Conservation (phyloP, 2,329 filamentous ascomycete species). For the Xylariaceae sp. region DNA sequence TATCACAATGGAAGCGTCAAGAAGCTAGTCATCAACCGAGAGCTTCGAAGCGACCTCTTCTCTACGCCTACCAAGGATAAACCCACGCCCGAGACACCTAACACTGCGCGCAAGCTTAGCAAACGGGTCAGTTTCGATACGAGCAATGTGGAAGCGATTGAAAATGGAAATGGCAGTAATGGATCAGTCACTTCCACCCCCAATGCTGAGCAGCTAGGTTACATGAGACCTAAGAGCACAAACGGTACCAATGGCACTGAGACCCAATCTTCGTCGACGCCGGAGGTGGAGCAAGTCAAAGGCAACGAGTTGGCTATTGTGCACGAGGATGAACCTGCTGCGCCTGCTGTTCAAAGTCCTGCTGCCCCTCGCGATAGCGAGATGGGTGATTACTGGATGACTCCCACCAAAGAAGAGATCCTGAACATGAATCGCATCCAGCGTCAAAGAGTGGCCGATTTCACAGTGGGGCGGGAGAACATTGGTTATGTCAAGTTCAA, state of each 20-base stretch:
- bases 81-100: slow-evolving; percentile 37
- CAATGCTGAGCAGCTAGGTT: slow-evolving; percentile 57
- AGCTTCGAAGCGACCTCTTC: slow-evolving; percentile 72
- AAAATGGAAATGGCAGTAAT: slow-evolving; percentile 45
- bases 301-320: slow-evolving; percentile 78
- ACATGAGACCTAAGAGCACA: slow-evolving; percentile 50
- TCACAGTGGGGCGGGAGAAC: slow-evolving; percentile 78
- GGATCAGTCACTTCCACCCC: slow-evolving; percentile 46
- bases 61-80: slow-evolving; percentile 57
- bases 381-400: slow-evolving; percentile 84
- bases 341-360: slow-evolving; percentile 31
- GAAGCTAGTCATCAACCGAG: slow-evolving; percentile 88
- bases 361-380: slow-evolving; percentile 40
- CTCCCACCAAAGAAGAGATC: slow-evolving; percentile 71
- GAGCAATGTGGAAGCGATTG: slow-evolving; percentile 48
- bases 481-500: slow-evolving; percentile 82
- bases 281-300: slow-evolving; percentile 69
- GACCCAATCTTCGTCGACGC: slow-evolving; percentile 38
- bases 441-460: slow-evolving; percentile 68
- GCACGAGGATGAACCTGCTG: slow-evolving; percentile 61
- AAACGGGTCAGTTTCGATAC: slow-evolving; percentile 94
- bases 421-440: slow-evolving; percentile 76
- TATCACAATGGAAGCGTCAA: slow-evolving; percentile 75
- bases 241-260: slow-evolving; percentile 46
- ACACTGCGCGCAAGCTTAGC: slow-evolving; percentile 57